These are phyloP conservation scores for Lactifluus echinatus DNA, from an alignment of 768 basidiomycete species.

Conservation along the genomic window DNA sequence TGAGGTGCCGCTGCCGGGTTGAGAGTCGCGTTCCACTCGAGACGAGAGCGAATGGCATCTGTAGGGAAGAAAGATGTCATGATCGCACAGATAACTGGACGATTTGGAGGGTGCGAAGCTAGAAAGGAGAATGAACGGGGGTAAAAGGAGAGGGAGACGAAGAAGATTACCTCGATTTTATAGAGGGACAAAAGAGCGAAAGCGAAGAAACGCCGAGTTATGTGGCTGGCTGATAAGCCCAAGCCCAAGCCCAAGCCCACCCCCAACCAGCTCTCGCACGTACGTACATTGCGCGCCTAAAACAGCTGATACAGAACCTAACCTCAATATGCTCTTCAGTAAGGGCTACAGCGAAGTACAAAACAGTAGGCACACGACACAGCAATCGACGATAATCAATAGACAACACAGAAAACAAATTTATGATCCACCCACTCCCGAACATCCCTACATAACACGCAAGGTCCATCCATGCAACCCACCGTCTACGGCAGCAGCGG, in stretches of 20 bases:
- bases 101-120: background rate
- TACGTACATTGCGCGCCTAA: background rate
- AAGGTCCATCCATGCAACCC: slow-evolving; percentile 72
- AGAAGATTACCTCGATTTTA: background rate
- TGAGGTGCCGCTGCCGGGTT: slow-evolving; percentile 62
- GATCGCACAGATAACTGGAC: background rate
- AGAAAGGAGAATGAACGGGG: background rate
- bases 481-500: slow-evolving; percentile 55
- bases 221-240: background rate
- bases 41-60: slow-evolving; percentile 53
- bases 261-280: slow-evolving; percentile 6
- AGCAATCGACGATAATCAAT: slow-evolving; percentile 6
- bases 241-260: background rate
- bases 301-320: background rate
- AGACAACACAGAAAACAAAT: slow-evolving; percentile 3
- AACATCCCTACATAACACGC: slow-evolving; percentile 53
- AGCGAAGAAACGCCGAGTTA: background rate
- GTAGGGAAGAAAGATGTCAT: slow-evolving; percentile 21
- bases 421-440: background rate
- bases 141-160: background rate
- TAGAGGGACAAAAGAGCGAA: slow-evolving; percentile 7
- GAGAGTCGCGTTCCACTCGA: slow-evolving; percentile 88
- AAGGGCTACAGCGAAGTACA: slow-evolving; percentile 15
- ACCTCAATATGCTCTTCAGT: background rate
- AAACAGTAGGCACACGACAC: background rate